phyloP scores from a whole-genome alignment of 75 land plant genomes.

The Sequoiadendron giganteum region DNA sequence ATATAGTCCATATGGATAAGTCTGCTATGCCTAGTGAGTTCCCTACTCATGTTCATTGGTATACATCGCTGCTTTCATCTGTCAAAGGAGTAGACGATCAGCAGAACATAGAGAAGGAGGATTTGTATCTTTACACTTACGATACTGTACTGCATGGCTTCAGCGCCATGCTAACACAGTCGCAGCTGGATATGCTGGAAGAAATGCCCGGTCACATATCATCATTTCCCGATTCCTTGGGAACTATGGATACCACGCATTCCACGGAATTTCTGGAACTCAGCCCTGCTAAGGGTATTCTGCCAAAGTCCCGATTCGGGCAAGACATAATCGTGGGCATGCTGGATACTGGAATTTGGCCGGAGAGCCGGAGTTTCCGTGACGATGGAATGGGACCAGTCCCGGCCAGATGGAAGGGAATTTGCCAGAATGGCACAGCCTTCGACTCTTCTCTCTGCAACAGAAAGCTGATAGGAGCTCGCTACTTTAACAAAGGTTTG shows the following conservation, averaged over 20 bases:
- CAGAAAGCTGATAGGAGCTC: constrained; percentile 28
- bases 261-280: constrained; percentile 30
- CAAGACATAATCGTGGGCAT: constrained; percentile 33
- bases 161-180: constrained; percentile 18
- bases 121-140: constrained; percentile 19
- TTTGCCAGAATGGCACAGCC: not conserved
- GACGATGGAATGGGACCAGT: constrained; percentile 15
- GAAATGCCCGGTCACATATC: constrained; percentile 15
- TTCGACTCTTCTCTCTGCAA: not conserved
- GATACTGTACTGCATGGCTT: constrained; percentile 31
- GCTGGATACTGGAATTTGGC: constrained; percentile 71
- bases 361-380: constrained; percentile 48
- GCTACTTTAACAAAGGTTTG: constrained; percentile 13
- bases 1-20: constrained; percentile 44
- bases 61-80: constrained; percentile 12
- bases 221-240: constrained; percentile 1
- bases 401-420: not conserved
- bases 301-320: constrained; percentile 24
- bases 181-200: constrained; percentile 11
- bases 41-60: constrained; percentile 33
- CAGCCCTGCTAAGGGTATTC: constrained; percentile 13
- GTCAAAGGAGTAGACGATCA: constrained; percentile 7
- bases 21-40: constrained; percentile 34
- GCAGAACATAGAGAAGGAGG: not conserved
- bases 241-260: constrained; percentile 40